Evolutionary conservation across 192 early-diverging fungal species (phyloP), one percentile per base, ranked within the genome.

Genomic region (Backusella parvicylindrica): DNA sequence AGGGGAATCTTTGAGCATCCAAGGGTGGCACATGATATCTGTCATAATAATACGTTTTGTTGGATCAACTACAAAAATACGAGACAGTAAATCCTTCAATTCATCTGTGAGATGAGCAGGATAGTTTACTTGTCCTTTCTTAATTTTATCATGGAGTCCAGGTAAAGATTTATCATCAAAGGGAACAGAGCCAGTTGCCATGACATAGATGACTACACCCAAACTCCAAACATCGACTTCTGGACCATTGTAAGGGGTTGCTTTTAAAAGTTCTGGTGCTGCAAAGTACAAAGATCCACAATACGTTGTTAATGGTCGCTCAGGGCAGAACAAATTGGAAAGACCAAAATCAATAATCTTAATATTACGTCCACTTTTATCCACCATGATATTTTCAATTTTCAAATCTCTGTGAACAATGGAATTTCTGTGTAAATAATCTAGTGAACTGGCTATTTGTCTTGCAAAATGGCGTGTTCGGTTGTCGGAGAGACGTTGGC

Each of bases 291-390:
- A 90, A 12, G 86, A 91, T 16, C 88, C 89, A 63, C 87, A 89
- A 72, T 87, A 88, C 1, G 86, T 89, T 30, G 83, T 80, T 37
- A 90, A 72, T 77, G 82, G 86, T 47, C 79, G 74, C 64, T 87
- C 81, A 73, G 82, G 84, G 56, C 83, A 78, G 67, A 89, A 89
- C 28, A 85, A 84, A 81, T 95, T 95, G 38, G 89, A 90, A 81
- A 96, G 93, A 0, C 95, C 95, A 87, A 92, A 96, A 83, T 96
- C 95, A 70, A 95, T 95, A 67, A 96, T 93, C 75, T 94, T 93
- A 67, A 96, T 90, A 38, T 82, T 86, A 16, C 70, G 41, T 15
- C 87, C 83, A 13, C 85, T 76, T 68, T 93, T 74, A 37, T 76
- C 92, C 23, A 96, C 84, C 75, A 96, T 85, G 12, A 96, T 84